These are phyloP conservation scores for Juglanconis juglandina DNA, from an alignment of 2,329 filamentous ascomycete genomes.

Conservation along the genomic window DNA sequence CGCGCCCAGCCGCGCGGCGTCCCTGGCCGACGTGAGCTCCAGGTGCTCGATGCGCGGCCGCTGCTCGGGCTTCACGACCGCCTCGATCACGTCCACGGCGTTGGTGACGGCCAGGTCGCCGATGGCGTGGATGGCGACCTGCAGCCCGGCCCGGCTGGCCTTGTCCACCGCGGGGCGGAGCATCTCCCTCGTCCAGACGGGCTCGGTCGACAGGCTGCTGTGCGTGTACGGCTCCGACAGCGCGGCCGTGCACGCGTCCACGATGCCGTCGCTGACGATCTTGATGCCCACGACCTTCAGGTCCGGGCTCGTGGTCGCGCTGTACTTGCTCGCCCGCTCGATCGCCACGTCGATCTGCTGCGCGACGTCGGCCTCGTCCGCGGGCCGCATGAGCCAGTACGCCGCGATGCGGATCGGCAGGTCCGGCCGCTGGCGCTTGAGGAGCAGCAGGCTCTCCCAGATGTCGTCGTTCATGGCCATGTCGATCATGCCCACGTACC, in stretches of 20 bases:
- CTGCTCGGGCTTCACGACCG: slow-evolving; percentile 38
- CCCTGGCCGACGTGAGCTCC: slow-evolving; percentile 53
- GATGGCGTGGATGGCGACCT: slow-evolving; percentile 64
- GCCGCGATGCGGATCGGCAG: slow-evolving; percentile 49
- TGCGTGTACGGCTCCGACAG: slow-evolving; percentile 55
- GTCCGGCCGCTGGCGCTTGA: slow-evolving; percentile 30
- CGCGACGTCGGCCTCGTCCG: slow-evolving; percentile 41
- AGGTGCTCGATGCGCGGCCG: slow-evolving; percentile 65
- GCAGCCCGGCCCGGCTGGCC: slow-evolving; percentile 52
- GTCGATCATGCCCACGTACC: slow-evolving; percentile 54
- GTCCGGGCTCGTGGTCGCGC: slow-evolving; percentile 40
- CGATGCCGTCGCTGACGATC: slow-evolving; percentile 61
- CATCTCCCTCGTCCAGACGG: slow-evolving; percentile 53
- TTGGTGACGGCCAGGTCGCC: slow-evolving; percentile 57
- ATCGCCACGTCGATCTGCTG: slow-evolving; percentile 49
- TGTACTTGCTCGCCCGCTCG: slow-evolving; percentile 43
- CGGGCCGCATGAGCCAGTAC: slow-evolving; percentile 53
- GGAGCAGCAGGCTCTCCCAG: slow-evolving; percentile 47
- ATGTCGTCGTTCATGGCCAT: slow-evolving; percentile 58
- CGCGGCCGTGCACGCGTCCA: slow-evolving; percentile 63
- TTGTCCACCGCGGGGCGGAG: slow-evolving; percentile 51
- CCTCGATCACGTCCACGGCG: slow-evolving; percentile 54
- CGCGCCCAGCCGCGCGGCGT: slow-evolving; percentile 53
- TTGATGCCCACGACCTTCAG: slow-evolving; percentile 60
- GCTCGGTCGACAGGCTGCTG: slow-evolving; percentile 42